Evolutionary conservation across 768 basidiomycete species (phyloP).

Genomic region (Leucocoprinus birnbaumii): DNA sequence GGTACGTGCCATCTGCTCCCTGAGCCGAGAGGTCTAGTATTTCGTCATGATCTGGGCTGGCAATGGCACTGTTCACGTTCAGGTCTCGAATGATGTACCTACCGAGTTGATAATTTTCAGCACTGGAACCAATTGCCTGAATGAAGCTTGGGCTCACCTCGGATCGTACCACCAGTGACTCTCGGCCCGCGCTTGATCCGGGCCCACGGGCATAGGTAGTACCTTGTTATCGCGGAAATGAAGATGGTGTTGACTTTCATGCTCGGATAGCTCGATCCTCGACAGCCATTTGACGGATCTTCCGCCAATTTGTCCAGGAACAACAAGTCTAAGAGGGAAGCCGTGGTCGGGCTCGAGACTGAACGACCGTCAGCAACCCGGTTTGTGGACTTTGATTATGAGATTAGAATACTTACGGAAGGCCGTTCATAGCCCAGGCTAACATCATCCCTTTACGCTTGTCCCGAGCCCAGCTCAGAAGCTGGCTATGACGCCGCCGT

Average conservation of each 20-base stretch:
- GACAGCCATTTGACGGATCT: slow-evolving; percentile 60
- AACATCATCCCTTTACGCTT: slow-evolving; percentile 49
- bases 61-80: slow-evolving; percentile 58
- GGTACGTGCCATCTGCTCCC: slow-evolving; percentile 27
- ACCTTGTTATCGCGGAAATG: slow-evolving; percentile 55
- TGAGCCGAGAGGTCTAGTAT: slow-evolving; percentile 20
- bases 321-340: slow-evolving; percentile 58
- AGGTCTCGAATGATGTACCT: slow-evolving; percentile 48
- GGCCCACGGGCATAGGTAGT: slow-evolving; percentile 47
- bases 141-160: slow-evolving; percentile 23
- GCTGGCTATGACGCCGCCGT: slow-evolving; percentile 25
- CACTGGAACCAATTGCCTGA: background rate
- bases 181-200: slow-evolving; percentile 50
- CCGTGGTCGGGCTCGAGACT: slow-evolving; percentile 61
- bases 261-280: slow-evolving; percentile 46
- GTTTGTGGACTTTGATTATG: background rate
- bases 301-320: slow-evolving; percentile 64
- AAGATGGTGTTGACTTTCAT: slow-evolving; percentile 53
- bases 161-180: slow-evolving; percentile 56
- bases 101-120: slow-evolving; percentile 10
- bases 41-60: slow-evolving; percentile 54
- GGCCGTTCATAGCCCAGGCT: slow-evolving; percentile 58
- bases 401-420: slow-evolving; percentile 23
- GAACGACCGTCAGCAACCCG: background rate
- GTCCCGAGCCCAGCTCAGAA: slow-evolving; percentile 42